Percentiles rank a stretch among this genome's conserved stretches.
Evolutionary conservation across 1,284 basidiomycete genomes (phyloP).

Genomic region (Sporisorium exsertum): DNA sequence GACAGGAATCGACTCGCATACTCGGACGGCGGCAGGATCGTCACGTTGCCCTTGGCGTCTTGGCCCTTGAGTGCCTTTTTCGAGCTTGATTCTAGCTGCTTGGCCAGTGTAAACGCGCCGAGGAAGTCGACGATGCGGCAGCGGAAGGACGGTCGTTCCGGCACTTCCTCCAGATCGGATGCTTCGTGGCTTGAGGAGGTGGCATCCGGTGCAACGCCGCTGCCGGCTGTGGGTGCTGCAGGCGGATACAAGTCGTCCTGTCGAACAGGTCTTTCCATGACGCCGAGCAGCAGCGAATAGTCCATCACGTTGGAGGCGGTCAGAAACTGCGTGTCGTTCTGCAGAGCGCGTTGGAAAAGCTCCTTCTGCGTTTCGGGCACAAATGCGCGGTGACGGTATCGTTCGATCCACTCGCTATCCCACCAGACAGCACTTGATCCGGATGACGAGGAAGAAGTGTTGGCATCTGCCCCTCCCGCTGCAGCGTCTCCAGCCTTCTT

Average conservation of each 20-base stretch:
- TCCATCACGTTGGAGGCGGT: constrained; percentile 64
- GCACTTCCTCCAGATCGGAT: constrained; percentile 10
- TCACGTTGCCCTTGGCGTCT: constrained; percentile 60
- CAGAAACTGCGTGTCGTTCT: constrained; percentile 61
- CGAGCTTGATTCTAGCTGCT: constrained; percentile 58
- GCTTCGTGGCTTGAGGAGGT: constrained; percentile 1
- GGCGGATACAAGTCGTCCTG: constrained; percentile 43
- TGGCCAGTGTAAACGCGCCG: constrained; percentile 62
- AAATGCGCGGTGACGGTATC: constrained; percentile 49
- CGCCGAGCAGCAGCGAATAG: constrained; percentile 64
- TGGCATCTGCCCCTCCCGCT: constrained; percentile 9
- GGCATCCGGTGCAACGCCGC: background rate
- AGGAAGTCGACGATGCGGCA: constrained; percentile 62
- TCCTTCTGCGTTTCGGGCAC: constrained; percentile 57
- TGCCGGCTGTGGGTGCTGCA: constrained; percentile 14
- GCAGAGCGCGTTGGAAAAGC: constrained; percentile 50
- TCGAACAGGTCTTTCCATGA: constrained; percentile 45
- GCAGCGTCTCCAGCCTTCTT: constrained; percentile 3
- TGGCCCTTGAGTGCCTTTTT: constrained; percentile 61
- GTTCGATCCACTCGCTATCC: constrained; percentile 56
- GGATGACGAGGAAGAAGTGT: constrained; percentile 9
- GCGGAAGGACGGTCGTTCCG: constrained; percentile 43
- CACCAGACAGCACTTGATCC: constrained; percentile 47
- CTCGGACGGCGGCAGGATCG: constrained; percentile 59
- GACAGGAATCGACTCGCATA: constrained; percentile 57